Evolutionary conservation across 345 rosid genomes (phyloP), one percentile per base, ranked within the genome.

Genomic region (Syzygium aromaticum): DNA sequence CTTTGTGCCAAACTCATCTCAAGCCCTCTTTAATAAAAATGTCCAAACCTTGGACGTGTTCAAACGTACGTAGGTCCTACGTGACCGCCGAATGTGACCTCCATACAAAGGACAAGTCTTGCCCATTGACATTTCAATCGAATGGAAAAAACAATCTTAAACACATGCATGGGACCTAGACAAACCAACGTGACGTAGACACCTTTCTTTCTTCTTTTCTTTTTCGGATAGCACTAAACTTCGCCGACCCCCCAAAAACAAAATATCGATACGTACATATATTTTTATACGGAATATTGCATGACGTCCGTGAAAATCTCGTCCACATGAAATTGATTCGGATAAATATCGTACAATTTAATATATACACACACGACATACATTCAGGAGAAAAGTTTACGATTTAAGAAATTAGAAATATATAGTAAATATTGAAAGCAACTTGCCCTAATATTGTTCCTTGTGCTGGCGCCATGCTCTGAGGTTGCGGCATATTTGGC

Each of bases 21-120:
- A 3, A 0, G 43, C 77, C 22, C 43, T 7, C 77, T 0, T 1
- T 1, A 33, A 3, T 13, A n/a, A n/a, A n/a, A 14, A 63, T 28
- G 30, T 15, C 13, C 23, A 17, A 67, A 67, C 11, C 46, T 33
- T 33, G 80, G 80, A 67, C 46, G 2, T 4, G 80, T 33, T 33
- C 80, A 67, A 67, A 33, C 80, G 25, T 67, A 33, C 80, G 46
- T 33, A 33, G 46, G 80, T 33, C 80, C 80, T 4, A 67, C 80
- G 80, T 11, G 25, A 67, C 80, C 6, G 14, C 46, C 7, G 19
- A 19, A 19, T 73, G 49, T 5, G 80, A 73, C 49, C 49, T 1
- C 80, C 80, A 38, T 38, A 22, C 80, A 40, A 10, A 73, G 49
- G 1, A 38, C 27, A 73, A 19, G 80, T 9, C 80, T 9, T 11